phyloP scores from a whole-genome alignment of 2,329 filamentous ascomycete genomes.

The Colletotrichum sp. region DNA sequence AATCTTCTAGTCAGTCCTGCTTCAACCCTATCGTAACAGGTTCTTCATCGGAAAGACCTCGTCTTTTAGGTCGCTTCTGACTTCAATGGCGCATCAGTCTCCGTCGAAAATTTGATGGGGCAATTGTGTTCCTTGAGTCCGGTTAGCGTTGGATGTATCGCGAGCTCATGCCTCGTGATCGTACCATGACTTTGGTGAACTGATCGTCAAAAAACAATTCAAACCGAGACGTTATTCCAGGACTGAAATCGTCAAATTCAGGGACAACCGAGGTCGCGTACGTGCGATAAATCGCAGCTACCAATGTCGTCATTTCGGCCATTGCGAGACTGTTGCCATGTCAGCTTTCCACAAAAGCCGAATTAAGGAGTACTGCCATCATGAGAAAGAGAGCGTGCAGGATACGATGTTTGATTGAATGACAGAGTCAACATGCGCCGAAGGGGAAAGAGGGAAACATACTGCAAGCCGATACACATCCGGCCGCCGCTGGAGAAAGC shows the following conservation, averaged over 20 bases:
- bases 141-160: fast-evolving
- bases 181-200: not conserved
- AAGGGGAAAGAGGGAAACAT: not conserved
- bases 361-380: not conserved
- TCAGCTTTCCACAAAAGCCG: not conserved
- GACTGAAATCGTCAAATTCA: not conserved
- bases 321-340: not conserved
- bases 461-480: not conserved
- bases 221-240: not conserved
- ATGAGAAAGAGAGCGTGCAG: not conserved
- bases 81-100: not conserved
- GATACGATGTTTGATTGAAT: no score
- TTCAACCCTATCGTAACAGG: not conserved
- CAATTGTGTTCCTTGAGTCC: not conserved
- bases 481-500: not conserved
- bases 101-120: not conserved
- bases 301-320: not conserved
- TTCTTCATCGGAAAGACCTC: fast-evolving
- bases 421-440: fast-evolving
- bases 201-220: not conserved
- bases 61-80: fast-evolving
- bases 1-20: not conserved
- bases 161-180: not conserved
- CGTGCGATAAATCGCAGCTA: not conserved
- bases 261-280: not conserved